A percentile compares a stretch with the other conserved stretches of the same genome.
phyloP scores from a whole-genome alignment of 176 grass and related monocot genomes.

The Raddia distichophylla region DNA sequence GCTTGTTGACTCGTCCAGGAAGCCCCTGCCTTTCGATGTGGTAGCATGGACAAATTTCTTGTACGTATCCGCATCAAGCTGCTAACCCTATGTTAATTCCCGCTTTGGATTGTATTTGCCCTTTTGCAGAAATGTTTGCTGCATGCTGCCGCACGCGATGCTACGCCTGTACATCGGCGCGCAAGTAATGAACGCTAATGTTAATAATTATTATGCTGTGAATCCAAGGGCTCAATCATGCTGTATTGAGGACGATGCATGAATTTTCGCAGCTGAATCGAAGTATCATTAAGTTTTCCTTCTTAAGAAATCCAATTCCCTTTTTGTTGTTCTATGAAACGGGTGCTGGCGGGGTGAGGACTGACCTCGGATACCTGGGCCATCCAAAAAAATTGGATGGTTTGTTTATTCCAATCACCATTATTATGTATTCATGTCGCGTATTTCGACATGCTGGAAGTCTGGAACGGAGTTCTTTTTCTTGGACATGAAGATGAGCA shows the following conservation, averaged over 20 bases:
- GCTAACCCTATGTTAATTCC: conserved; percentile 31
- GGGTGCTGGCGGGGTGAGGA: too few relatives aligned
- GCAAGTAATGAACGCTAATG: neutral
- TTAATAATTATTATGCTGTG: neutral
- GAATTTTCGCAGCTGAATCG: neutral
- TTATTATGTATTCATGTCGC: too few relatives aligned
- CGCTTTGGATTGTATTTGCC: conserved; percentile 24
- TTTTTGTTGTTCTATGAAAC: neutral
- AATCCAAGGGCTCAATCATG: conserved; percentile 3
- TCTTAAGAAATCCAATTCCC: too few relatives aligned
- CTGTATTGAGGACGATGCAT: neutral
- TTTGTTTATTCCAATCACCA: too few relatives aligned
- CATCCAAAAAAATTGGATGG: too few relatives aligned
- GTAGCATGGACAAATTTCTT: conserved; percentile 33
- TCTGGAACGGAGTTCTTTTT: too few relatives aligned
- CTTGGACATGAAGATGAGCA: too few relatives aligned
- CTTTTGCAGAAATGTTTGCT: neutral
- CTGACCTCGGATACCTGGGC: too few relatives aligned
- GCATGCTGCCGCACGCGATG: conserved; percentile 4
- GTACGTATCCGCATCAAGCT: conserved; percentile 24
- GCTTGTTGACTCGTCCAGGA: neutral
- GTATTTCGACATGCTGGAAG: too few relatives aligned
- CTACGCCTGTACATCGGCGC: conserved; percentile 29
- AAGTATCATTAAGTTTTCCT: neutral
- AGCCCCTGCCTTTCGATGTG: conserved; percentile 32